Base-by-base conservation (phyloP, 2,329 filamentous ascomycete species). In the Aspergillus pseudoglaucus region DNA sequence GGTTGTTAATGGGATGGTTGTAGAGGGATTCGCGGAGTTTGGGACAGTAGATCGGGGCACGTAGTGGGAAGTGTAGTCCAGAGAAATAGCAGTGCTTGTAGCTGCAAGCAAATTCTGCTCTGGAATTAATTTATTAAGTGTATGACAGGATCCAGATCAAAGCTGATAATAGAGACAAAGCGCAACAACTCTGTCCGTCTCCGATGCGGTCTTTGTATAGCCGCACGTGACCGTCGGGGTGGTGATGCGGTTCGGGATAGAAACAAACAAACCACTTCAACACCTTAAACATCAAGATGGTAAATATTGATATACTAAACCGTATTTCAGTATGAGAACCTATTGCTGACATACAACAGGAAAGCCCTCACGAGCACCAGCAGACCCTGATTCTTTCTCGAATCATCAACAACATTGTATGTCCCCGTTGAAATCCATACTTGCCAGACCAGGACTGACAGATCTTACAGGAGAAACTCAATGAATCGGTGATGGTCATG, bases 351-450 rank as follows among this genome's bases (percentile, higher is more conserved):
- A 17, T 37, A 58, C 8, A 53, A 39, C 47, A 84, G 91, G 93
- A 98, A 70, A 95, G 88, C 62, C 93, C 93, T 35, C 93, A 98
- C 65, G 93, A 97, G 68, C 90, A 97, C 60, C 93, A 97, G 76
- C 91, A 98, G 77, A 94, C 87, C 63, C 78, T 95, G 46, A 79
- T 98, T 60, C 81, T 97, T 41, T 93, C 89, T 18, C 88, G 93
- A 53, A 96, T 98, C 72, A 95, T 96, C 72, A 93, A 85, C 65
- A 98, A 98, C 64, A 90, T 97, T 63, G 91, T 97, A 80, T 65
- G 88, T 76, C 32, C 5, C 4, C 14, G 23, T 12, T 8, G 12
- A 15, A 12, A 15, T 14, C 32, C 12, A 22, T 7, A 22, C 2
- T 15, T 12, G n/a, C n/a, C n/a, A 45, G 8, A 9, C 43, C n/a